These are phyloP conservation scores for Paratinospora sagittata DNA, from an alignment of 164 flowering plant species.

Conservation along the genomic window DNA sequence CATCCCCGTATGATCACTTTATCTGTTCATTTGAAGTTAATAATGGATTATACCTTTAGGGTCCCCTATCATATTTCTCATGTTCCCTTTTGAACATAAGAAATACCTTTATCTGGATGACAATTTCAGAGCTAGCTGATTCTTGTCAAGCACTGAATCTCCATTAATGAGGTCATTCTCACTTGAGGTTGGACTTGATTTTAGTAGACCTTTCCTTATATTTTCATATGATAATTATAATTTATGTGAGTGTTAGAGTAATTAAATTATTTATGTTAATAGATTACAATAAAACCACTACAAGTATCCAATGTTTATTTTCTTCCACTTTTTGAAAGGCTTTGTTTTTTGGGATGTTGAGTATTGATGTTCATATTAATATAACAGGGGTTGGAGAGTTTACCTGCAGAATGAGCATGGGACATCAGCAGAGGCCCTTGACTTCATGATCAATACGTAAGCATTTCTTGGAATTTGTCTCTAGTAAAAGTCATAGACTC, in stretches of 20 bases:
- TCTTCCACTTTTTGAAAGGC: not conserved
- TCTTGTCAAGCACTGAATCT: too few relatives aligned
- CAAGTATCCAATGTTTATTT: not conserved
- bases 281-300: not conserved
- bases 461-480: not conserved
- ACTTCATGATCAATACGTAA: constrained; percentile 59
- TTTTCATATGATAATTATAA: too few relatives aligned
- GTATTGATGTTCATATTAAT: constrained; percentile 11
- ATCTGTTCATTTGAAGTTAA: too few relatives aligned
- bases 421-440: constrained; percentile 56
- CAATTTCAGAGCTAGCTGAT: too few relatives aligned
- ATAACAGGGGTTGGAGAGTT: constrained; percentile 79
- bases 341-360: constrained; percentile 3
- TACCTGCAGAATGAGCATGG: constrained; percentile 85
- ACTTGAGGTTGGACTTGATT: too few relatives aligned
- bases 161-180: too few relatives aligned
- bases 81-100: too few relatives aligned
- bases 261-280: not conserved
- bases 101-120: too few relatives aligned
- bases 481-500: not conserved
- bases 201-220: too few relatives aligned
- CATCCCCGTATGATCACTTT: too few relatives aligned
- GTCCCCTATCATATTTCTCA: too few relatives aligned
- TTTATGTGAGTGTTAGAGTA: not conserved
- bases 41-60: too few relatives aligned